Evolutionary conservation across 352 stramenopile species (phyloP), one percentile per base, ranked within the genome.

Genomic region (Phytophthora rubi): DNA sequence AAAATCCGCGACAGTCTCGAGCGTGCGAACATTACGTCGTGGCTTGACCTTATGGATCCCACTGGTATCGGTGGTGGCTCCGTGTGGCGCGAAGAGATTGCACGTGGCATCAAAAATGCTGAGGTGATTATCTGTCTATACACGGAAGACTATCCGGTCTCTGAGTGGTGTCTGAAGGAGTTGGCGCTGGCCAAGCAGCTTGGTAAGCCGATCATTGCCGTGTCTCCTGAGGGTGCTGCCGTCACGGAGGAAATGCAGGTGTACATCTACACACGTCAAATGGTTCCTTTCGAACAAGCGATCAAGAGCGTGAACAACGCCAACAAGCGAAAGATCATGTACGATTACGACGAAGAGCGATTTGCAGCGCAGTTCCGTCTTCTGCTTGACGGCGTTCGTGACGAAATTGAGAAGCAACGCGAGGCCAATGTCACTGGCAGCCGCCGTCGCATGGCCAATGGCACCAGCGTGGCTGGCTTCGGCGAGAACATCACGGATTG

Each of bases 201-300:
- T 18, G 77, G 81, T 13, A 92, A 76, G 59, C 84, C 83, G 6
- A 92, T 92, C 52, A 82, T 92, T 39, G 84, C 87, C 8, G 73
- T 91, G 0, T 93, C 84, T 16, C 82, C 84, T 0, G 86, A 95
- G 60, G 72, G 71, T 58, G 81, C 73, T 6, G 42, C 67, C 3
- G 77, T 93, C 23, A 86, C 77, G 12, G 85, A 93, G 10, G 85
- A 95, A 55, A 80, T 95, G 70, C 85, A 95, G 57, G 85, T 93
- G 66, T 95, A 95, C 71, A 78, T 95, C 26, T 93, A 93, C 75
- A 93, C 88, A 33, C 84, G 88, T 3, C 85, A 93, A 64, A 93
- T 95, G 70, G 80, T 95, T 32, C 86, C 87, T 37, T 95, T 95
- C 53, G 85, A 93, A 72, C 73, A 78, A 10, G 72, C 85, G 12